Evolutionary conservation across 495 filamentous ascomycete genomes (phyloP), one percentile per base, ranked within the genome.

Genomic region (Acidiella bohemica): DNA sequence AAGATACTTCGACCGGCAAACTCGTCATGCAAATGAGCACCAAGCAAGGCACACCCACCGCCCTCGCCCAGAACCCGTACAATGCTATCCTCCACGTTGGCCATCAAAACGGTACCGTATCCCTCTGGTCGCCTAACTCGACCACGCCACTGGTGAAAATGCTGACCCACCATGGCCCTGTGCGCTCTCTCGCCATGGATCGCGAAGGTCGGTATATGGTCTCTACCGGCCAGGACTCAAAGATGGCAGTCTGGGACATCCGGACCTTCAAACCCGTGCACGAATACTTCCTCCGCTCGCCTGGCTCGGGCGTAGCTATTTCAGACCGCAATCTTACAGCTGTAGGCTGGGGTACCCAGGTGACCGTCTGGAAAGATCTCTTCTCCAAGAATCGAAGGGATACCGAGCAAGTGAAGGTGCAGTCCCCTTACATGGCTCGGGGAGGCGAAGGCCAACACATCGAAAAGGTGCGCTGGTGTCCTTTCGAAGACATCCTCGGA

Each of bases 231-330:
- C 83, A 92, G 50, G 90, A 97, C 58, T 66, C 73, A 41, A 82
- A 78, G 54, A 94, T 96, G 85, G 74, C 80, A 18, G 78, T 97
- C 13, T 97, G 92, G 84, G 90, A 97, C 58, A 80, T 97, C 49
- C 80, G 90, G 16, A 93, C 81, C 69, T 93, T 86, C 62, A 82
- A 81, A 39, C 81, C 93, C 54, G 80, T 96, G 12, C 82, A 93
- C 59, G 81, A 69, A 45, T 95, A 94, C 65, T 88, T 84, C 43
- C 82, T 84, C 39, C 74, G 79, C 31, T 73, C 81, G 36, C 92
- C 92, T 5, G 86, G 82, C n/a, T 75, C 81, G 14, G 77, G 79
- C 3, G 64, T 96, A 16, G 67, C 83, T 6, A 90, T 97, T 61
- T 88, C 81, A 54, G 92, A 96, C 59, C 78, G 80, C 11, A 76